Conservation (phyloP, 1,284 basidiomycete genomes). For the Pascua sp. region DNA sequence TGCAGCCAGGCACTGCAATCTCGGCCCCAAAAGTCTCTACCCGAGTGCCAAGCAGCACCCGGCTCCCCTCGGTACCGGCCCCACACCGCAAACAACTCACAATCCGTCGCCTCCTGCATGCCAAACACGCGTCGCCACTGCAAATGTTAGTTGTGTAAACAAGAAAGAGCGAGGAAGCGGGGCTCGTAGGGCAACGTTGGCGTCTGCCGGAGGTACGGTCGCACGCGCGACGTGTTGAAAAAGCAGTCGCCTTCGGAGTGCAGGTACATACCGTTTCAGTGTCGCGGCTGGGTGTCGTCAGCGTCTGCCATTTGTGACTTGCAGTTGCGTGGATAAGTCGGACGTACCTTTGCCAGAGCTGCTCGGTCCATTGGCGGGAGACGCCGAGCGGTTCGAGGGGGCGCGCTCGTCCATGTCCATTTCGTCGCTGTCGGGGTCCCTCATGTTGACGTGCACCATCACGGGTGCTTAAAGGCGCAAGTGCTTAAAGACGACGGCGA, state of each 20-base stretch:
- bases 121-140: constrained; percentile 31
- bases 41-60: too few relatives aligned
- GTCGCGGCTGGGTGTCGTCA: constrained; percentile 8
- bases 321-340: neutral
- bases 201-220: too few relatives aligned
- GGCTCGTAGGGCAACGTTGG: too few relatives aligned
- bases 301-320: neutral
- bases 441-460: neutral
- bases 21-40: too few relatives aligned
- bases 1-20: neutral
- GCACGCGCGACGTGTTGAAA: too few relatives aligned
- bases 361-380: too few relatives aligned
- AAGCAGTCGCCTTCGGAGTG: neutral
- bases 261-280: constrained; percentile 16
- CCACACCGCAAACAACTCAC: constrained; percentile 11
- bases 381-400: too few relatives aligned
- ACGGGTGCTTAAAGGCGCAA: too few relatives aligned
- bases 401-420: constrained; percentile 7
- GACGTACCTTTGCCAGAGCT: constrained; percentile 17
- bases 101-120: constrained; percentile 29
- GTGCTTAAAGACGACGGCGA: too few relatives aligned
- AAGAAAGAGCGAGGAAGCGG: too few relatives aligned
- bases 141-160: constrained; percentile 7
- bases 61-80: neutral
- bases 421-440: constrained; percentile 10